Evolutionary conservation across 768 basidiomycete species (phyloP).

Genomic region (Podaxis mareebaensis): DNA sequence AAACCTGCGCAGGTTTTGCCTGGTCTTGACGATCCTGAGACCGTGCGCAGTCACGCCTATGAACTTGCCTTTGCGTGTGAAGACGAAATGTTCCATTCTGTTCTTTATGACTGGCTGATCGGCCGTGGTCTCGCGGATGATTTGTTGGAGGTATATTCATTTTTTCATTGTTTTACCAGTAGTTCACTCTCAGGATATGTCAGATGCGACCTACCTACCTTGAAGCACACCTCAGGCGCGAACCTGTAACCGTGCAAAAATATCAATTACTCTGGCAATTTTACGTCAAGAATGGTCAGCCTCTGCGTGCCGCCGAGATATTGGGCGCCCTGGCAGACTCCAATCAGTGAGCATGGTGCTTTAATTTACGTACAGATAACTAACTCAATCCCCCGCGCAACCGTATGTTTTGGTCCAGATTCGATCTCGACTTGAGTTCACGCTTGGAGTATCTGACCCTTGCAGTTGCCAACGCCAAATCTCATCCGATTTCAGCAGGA

Average conservation of each 20-base stretch:
- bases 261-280: slow-evolving; percentile 95
- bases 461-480: slow-evolving; percentile 95
- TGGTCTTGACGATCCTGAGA: slow-evolving; percentile 57
- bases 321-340: slow-evolving; percentile 84
- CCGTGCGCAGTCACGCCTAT: slow-evolving; percentile 82
- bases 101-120: slow-evolving; percentile 94
- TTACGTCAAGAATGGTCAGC: slow-evolving; percentile 90
- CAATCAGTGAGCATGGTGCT: slow-evolving; percentile 59
- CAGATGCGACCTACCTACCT: slow-evolving; percentile 87
- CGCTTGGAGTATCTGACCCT: slow-evolving; percentile 92
- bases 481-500: slow-evolving; percentile 78
- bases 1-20: slow-evolving; percentile 26
- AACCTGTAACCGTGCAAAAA: slow-evolving; percentile 79
- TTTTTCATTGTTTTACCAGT: background rate
- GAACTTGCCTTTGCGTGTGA: slow-evolving; percentile 80
- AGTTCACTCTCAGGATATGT: slow-evolving; percentile 12
- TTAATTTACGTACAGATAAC: background rate
- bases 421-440: slow-evolving; percentile 65
- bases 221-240: slow-evolving; percentile 82
- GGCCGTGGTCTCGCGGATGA: slow-evolving; percentile 79
- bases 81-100: slow-evolving; percentile 93
- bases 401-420: slow-evolving; percentile 40
- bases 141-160: slow-evolving; percentile 72
- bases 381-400: background rate
- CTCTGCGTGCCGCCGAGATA: slow-evolving; percentile 85